Evolutionary conservation across 2,329 filamentous ascomycete species (phyloP), one percentile per base, ranked within the genome.

Genomic region (Penicillium sp.): DNA sequence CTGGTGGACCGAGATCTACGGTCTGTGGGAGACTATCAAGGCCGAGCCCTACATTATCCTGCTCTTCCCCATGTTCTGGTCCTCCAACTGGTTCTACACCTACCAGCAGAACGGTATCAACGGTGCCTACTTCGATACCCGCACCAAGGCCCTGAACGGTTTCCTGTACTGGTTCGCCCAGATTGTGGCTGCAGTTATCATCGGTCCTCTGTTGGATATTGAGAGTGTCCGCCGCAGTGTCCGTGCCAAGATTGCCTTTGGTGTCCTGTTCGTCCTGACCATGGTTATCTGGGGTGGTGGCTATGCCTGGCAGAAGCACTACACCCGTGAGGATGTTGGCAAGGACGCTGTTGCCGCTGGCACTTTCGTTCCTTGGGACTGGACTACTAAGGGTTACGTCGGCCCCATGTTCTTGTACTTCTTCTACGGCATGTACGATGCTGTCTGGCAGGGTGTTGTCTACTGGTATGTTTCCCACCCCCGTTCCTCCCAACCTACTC

Each of bases 331-430:
- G 26, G 60, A 62, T 22, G 53, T 64, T 8, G 17, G 50, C 19
- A 67, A 68, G 30, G 65, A 66, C 1, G 69, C 56, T 17, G 28
- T 59, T 33, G 30, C 17, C 4, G 63, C 62, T 3, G 28, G 60
- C 6, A 50, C 33, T 50, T 63, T 65, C 59, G 49, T 9, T 33
- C 56, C 37, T n/a, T 70, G 72, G 56, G 91, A 95, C 77, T 95
- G 90, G 89, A 83, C 81, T 1, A 82, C 86, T 57, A 75, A 81
- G 10, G 88, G 87, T 50, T 94, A 89, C 74, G 84, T 88, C 58
- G 91, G 89, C 0, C 90, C 91, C 15, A 91, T 96, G 86, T 91
- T 96, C 76, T 79, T 96, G 44, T 95, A 92, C 82, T 91, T 96
- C 69, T 93, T 93, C 79, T 96, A 94, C 76, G 92, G 92, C 45